Evolutionary conservation across 2,329 filamentous ascomycete genomes (phyloP).

Genomic region (Sporothrix pseudoabietina): DNA sequence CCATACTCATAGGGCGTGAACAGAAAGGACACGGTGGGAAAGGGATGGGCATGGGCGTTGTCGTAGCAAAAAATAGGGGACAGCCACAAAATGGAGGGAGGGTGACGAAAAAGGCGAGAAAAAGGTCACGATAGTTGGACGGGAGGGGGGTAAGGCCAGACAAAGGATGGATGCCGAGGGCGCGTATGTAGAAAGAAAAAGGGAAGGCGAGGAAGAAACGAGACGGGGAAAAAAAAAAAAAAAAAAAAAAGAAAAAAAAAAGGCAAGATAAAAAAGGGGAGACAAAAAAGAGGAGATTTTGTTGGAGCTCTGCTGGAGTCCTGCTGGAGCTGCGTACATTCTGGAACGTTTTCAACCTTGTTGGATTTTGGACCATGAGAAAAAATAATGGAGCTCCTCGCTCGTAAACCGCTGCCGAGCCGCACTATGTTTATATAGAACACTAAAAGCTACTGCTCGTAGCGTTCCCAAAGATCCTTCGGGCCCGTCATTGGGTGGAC

Average conservation of each 20-base stretch:
- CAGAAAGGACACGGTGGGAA: not conserved
- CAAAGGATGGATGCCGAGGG: not conserved
- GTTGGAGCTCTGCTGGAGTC: not conserved
- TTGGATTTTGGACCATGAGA: not conserved
- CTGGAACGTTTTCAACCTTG: constrained; percentile 17
- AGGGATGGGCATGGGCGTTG: constrained; percentile 14
- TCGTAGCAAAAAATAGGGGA: constrained; percentile 15
- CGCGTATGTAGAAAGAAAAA: not conserved
- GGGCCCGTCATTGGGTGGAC: not conserved
- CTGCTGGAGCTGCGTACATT: not conserved
- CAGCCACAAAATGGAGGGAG: not conserved
- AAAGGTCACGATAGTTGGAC: constrained; percentile 15
- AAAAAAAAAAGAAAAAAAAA: too few species aligned
- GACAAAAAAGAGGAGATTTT: constrained; percentile 9
- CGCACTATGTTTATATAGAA: not conserved
- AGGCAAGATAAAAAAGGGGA: constrained; percentile 12
- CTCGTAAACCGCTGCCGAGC: not conserved
- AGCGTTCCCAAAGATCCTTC: constrained; percentile 9
- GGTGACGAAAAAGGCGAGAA: not conserved
- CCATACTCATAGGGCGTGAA: constrained; percentile 11
- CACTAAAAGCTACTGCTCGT: not conserved
- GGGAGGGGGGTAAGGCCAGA: not conserved
- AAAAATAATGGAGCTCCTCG: not conserved
- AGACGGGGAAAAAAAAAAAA: too few species aligned
- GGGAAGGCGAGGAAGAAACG: not conserved